Evolutionary conservation across 2,329 filamentous ascomycete genomes (phyloP).

Genomic region (Phyllachora maydis): DNA sequence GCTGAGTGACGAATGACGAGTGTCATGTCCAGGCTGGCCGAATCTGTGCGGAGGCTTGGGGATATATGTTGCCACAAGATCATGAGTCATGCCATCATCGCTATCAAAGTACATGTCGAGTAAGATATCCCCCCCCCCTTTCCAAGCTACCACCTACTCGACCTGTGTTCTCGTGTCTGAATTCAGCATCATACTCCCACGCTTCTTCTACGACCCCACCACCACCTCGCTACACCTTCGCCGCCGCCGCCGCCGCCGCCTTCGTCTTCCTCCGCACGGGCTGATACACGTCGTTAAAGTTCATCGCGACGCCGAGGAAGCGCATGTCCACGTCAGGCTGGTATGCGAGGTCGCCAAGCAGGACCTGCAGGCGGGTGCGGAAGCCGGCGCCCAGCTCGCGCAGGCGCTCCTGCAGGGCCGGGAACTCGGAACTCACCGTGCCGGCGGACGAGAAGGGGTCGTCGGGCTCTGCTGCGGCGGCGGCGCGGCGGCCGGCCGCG

Average conservation of each 20-base stretch:
- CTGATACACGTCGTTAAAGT: constrained; percentile 94
- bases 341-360: constrained; percentile 79
- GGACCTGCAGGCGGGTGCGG: constrained; percentile 51
- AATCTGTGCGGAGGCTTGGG: too few relatives aligned
- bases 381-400: constrained; percentile 57
- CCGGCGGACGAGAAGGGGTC: constrained; percentile 19
- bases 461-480: constrained; percentile 5
- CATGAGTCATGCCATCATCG: too few relatives aligned
- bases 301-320: constrained; percentile 93
- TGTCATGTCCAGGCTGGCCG: too few relatives aligned
- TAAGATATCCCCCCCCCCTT: too few relatives aligned
- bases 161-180: too few relatives aligned
- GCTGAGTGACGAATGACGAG: too few relatives aligned
- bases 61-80: too few relatives aligned
- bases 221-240: constrained; percentile 1
- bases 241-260: constrained; percentile 5
- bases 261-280: constrained; percentile 46
- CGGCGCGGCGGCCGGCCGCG: constrained; percentile 31
- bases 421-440: constrained; percentile 44
- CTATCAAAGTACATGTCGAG: too few relatives aligned
- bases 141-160: too few relatives aligned
- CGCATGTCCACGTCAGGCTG: constrained; percentile 90
- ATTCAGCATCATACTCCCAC: too few relatives aligned
- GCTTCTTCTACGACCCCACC: too few relatives aligned
- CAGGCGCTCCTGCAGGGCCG: constrained; percentile 55